Base-by-base conservation (phyloP, 306 rosid genomes). In the Canavalia ensiformis region DNA sequence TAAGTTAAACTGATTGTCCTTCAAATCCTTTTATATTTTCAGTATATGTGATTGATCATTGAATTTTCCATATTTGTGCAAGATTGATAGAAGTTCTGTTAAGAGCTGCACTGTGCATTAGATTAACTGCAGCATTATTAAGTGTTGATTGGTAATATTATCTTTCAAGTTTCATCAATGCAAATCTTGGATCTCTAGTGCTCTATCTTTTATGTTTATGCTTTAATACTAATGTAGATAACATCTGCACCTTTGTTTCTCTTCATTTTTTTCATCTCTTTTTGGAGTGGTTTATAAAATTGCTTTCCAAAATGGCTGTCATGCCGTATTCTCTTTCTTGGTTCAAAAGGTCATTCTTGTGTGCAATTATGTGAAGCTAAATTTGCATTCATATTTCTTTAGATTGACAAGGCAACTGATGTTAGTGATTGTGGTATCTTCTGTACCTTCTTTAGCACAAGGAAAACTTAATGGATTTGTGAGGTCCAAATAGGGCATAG, bases 1-100 rank as follows among this genome's bases (percentile, higher is more conserved):
- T 92, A 91, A 86, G 84, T 80, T 60, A 52, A 12, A 68, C 52
- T 2, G 58, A 25, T 64, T 2, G 41, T 45, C n/a, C 1, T 63
- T 75, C 18, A 60, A 60, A 37, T 77, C 49, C 59, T 50, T 58
- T 57, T 28, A 57, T 34, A 46, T 81, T 70, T 73, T 52, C 66
- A 66, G 65, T 49, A 9, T 44, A 8, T n/a, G 45, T 28, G 57
- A 42, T 39, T 65, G 2, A 84, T 28, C 35, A 47, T 73, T 78
- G 58, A 73, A 42, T 55, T 39, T 70, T 46, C 18, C 46, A 8
- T 69, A 49, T 50, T 54, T 35, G 25, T 7, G 30, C 72, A 54
- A 75, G 72, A 68, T 74, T 39, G 55, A 45, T 60, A 28, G 28
- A 59, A 41, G 33, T 64, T 52, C 12, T 68, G 1, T 18, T 12